phyloP scores from a whole-genome alignment of 2,329 filamentous ascomycete genomes.

The Ceratocystis alfenasii region DNA sequence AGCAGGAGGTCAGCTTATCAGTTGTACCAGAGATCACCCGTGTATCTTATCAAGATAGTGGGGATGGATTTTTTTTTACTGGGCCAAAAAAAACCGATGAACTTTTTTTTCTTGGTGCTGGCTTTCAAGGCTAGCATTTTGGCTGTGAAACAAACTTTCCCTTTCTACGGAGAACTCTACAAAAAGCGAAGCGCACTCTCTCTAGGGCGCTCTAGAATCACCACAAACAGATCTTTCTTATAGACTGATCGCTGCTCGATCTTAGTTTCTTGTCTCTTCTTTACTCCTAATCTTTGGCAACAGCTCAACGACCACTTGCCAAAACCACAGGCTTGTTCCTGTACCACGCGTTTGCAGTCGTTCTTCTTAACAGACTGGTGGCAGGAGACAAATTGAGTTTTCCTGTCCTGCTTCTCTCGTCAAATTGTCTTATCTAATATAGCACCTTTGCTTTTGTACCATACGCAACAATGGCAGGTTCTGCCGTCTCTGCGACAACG shows the following conservation, averaged over 20 bases:
- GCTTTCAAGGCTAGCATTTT: constrained; percentile 7
- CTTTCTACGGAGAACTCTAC: not conserved
- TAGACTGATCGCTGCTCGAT: not conserved
- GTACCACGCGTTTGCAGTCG: not conserved
- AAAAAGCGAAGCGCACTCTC: not conserved
- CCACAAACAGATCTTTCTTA: not conserved
- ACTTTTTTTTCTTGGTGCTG: constrained; percentile 19
- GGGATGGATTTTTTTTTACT: constrained; percentile 22
- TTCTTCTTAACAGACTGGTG: not conserved
- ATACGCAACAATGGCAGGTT: constrained; percentile 16
- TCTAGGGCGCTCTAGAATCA: not conserved
- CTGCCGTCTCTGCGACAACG: constrained; percentile 14
- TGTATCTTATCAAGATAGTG: constrained; percentile 23
- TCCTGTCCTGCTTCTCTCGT: not conserved
- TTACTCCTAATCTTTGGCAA: not conserved
- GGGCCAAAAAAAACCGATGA: constrained; percentile 14
- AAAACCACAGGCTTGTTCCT: not conserved
- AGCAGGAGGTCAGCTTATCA: not conserved
- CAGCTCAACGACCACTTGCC: not conserved
- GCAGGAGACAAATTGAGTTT: not conserved
- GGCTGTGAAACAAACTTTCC: constrained; percentile 2
- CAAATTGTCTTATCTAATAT: not conserved
- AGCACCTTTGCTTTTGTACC: not conserved
- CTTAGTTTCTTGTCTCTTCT: not conserved
- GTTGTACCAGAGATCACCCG: constrained; percentile 15